Evolutionary conservation across 208 protist genomes (phyloP).

Genomic region (Leishmania tropica): DNA sequence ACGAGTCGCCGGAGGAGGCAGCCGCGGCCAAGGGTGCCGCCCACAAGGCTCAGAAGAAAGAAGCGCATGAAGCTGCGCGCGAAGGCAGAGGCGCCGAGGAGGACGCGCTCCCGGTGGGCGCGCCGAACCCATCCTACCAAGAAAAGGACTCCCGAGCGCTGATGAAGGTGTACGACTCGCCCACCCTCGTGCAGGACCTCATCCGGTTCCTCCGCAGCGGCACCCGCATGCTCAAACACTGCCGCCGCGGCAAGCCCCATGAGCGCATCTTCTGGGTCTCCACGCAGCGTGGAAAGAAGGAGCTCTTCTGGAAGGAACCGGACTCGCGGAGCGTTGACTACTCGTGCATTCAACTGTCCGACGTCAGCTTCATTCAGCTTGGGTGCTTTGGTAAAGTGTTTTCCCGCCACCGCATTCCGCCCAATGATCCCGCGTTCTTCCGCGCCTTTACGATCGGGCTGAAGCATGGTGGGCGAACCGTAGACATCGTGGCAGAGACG

Average conservation of each 20-base stretch:
- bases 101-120: slow-evolving; percentile 11
- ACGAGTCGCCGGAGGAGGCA: neutral
- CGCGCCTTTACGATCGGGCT: slow-evolving; percentile 88
- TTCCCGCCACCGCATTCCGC: slow-evolving; percentile 61
- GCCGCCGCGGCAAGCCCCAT: slow-evolving; percentile 90
- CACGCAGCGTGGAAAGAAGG: slow-evolving; percentile 39
- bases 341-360: slow-evolving; percentile 65
- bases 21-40: slow-evolving; percentile 1
- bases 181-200: slow-evolving; percentile 83
- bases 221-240: slow-evolving; percentile 91
- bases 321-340: slow-evolving; percentile 43
- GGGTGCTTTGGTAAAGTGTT: slow-evolving; percentile 94
- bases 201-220: slow-evolving; percentile 84
- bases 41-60: neutral
- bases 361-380: slow-evolving; percentile 87
- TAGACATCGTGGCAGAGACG: slow-evolving; percentile 90
- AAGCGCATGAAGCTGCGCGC: neutral
- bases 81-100: neutral
- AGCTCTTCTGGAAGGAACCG: slow-evolving; percentile 84
- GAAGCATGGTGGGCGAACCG: slow-evolving; percentile 79
- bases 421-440: slow-evolving; percentile 80
- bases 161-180: slow-evolving; percentile 89
- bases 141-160: slow-evolving; percentile 67
- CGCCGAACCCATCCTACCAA: slow-evolving; percentile 28
- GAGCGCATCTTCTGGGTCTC: slow-evolving; percentile 87